Percentiles rank a stretch among this genome's conserved stretches.
These are phyloP conservation scores for Parmales sp. DNA, from an alignment of 108 stramenopile genomes.

Conservation along the genomic window DNA sequence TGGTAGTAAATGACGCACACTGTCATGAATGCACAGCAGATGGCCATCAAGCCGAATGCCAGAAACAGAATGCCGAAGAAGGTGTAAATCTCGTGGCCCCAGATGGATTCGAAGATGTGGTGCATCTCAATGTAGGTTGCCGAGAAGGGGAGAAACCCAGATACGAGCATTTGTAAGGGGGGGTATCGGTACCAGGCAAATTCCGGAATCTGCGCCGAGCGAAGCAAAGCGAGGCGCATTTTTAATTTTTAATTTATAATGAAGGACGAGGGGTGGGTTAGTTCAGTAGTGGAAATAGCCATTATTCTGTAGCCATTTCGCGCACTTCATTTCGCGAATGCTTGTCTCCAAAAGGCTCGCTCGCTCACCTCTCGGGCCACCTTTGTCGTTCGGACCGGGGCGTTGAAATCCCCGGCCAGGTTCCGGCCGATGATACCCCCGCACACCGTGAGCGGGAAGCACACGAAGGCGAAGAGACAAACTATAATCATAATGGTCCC, in stretches of 20 bases:
- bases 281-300: too few relatives aligned
- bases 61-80: constrained; percentile 93
- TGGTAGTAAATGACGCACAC: constrained; percentile 95
- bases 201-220: too few relatives aligned
- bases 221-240: too few relatives aligned
- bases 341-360: too few relatives aligned
- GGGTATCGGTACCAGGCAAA: constrained; percentile 68
- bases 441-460: constrained; percentile 78
- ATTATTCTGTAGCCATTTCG: too few relatives aligned
- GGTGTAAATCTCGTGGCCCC: constrained; percentile 98
- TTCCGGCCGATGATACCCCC: constrained; percentile 87
- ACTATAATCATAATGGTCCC: constrained; percentile 78
- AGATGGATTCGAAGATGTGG: constrained; percentile 95
- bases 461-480: constrained; percentile 62
- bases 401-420: constrained; percentile 73
- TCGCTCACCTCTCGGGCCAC: constrained; percentile 93
- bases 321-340: too few relatives aligned
- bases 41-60: constrained; percentile 80
- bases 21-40: constrained; percentile 85
- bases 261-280: too few relatives aligned
- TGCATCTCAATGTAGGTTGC: constrained; percentile 96
- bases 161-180: constrained; percentile 65
- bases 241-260: too few relatives aligned
- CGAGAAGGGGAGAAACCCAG: constrained; percentile 96
- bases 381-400: constrained; percentile 93